These are phyloP conservation scores for Rhizopus delemar DNA, from an alignment of 371 early-diverging fungal species.

Conservation along the genomic window DNA sequence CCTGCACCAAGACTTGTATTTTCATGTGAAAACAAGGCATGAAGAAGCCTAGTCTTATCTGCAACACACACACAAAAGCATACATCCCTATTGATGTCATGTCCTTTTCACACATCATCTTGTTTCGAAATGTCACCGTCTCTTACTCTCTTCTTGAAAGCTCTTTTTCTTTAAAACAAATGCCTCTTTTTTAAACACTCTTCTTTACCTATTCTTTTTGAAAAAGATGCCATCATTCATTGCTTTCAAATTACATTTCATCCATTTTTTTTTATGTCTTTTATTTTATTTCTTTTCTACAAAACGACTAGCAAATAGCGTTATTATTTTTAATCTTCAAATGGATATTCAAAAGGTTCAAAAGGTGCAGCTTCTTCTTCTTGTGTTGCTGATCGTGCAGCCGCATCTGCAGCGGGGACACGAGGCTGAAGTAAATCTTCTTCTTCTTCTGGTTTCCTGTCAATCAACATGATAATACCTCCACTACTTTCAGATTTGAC, in stretches of 20 bases:
- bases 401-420: constrained; percentile 47
- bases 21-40: no score
- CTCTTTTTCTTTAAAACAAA: no score
- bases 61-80: no score
- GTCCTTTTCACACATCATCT: no score
- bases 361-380: constrained; percentile 79
- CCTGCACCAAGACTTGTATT: no score
- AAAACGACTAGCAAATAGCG: neutral
- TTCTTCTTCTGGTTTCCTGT: constrained; percentile 60
- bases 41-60: no score
- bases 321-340: constrained; percentile 54
- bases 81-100: no score
- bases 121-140: no score
- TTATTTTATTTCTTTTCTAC: neutral
- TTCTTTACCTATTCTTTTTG: no score
- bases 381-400: constrained; percentile 40
- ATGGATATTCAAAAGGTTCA: constrained; percentile 87
- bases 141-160: no score
- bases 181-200: no score
- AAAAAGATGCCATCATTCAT: no score
- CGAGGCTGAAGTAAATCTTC: constrained; percentile 64
- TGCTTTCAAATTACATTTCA: neutral
- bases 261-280: neutral
- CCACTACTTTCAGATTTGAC: constrained; percentile 78
- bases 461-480: constrained; percentile 78